phyloP scores from a whole-genome alignment of 169 alveolate genomes.

The Blepharisma undulans region DNA sequence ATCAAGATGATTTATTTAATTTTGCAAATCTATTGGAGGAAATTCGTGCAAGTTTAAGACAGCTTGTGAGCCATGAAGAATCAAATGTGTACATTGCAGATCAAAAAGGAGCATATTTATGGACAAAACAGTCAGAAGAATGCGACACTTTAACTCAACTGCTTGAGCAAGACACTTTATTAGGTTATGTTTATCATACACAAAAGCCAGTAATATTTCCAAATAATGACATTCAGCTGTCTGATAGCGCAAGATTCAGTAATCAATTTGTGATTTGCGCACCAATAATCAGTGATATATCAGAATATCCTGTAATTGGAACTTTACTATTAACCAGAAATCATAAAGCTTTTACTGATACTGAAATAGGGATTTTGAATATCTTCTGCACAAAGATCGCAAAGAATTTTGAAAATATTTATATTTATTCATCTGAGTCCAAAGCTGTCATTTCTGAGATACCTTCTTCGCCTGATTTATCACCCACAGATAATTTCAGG shows the following conservation, averaged over 20 bases:
- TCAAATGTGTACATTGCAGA: neutral
- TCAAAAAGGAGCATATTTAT: neutral
- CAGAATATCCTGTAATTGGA: neutral
- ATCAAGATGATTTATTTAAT: neutral
- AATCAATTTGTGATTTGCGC: neutral
- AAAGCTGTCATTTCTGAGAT: neutral
- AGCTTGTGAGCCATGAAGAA: neutral
- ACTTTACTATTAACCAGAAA: neutral
- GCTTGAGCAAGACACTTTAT: neutral
- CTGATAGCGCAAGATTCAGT: neutral
- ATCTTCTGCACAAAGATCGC: neutral
- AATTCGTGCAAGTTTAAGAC: neutral
- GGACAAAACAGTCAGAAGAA: slow-evolving; percentile 1
- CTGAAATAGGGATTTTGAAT: neutral
- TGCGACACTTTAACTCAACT: slow-evolving; percentile 23
- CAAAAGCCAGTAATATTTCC: neutral
- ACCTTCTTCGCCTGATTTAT: neutral
- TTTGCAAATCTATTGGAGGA: neutral
- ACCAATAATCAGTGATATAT: neutral
- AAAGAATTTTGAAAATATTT: neutral
- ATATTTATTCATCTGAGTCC: neutral
- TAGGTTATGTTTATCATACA: neutral
- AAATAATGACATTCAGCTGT: neutral
- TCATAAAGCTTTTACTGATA: neutral
- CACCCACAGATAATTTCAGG: neutral